Evolutionary conservation across 371 early-diverging fungal species (phyloP), one percentile per base, ranked within the genome.

Genomic region (Chytridium lagenaria): DNA sequence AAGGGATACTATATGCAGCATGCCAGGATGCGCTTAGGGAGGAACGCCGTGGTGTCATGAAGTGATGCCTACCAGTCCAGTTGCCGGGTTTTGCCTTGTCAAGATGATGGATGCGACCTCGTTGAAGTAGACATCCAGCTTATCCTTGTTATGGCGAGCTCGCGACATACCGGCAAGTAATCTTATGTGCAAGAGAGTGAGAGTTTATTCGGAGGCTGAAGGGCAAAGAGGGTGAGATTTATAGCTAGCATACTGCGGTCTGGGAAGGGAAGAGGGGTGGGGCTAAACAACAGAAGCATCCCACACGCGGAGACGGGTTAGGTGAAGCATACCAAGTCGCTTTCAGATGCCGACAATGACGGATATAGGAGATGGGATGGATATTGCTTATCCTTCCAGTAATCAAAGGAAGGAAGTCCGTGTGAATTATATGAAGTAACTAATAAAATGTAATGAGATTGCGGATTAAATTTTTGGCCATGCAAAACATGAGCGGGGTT

Each of bases 21-120:
- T n/a, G n/a, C 55, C 55, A n/a, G 44, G 12, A 23, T 12, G 10
- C 26, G 31, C 57, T 57, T 57, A n/a, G n/a, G n/a, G 26, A 57
- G n/a, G 10, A 10, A 26, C 31, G 23, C 10, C 15, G 57, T 7
- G 57, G 57, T 26, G 26, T 40, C 23, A 61, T 38, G 30, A 55
- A 26, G 51, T 19, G 19, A n/a, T 31, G 69, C 74, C 22, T 57
- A 83, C 81, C 83, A 85, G 71, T n/a, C 95, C 95, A 37, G 93
- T 93, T 33, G 88, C 90, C 5, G 94, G 88, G 76, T 94, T 91
- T 77, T 94, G 94, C 19, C 92, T 83, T 0, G 90, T 84, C 30
- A 95, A 80, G 72, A 94, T 93, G 31, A 93, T 91, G 40, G 89
- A 83, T 26, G 89, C 82, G 59, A 94, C 88, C 28, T 90, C 90